Conservation (phyloP, 208 protist species). For the Zelonia costaricensis region DNA sequence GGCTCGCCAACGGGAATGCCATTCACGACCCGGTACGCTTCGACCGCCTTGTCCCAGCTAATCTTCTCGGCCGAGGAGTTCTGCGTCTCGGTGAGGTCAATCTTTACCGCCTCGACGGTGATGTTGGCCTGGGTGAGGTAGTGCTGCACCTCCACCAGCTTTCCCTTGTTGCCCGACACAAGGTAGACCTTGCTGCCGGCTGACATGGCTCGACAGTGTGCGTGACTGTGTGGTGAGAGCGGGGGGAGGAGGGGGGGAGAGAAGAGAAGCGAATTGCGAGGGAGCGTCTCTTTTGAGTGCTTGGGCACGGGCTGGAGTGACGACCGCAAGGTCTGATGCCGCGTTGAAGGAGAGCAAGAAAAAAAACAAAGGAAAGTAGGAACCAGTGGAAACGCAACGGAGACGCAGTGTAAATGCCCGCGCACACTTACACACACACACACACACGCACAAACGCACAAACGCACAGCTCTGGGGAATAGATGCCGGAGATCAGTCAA, state of each 20-base stretch:
- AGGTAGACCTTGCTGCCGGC: conserved; percentile 29
- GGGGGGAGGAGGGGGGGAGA: conserved; percentile 3
- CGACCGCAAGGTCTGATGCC: too few species aligned
- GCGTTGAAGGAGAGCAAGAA: too few species aligned
- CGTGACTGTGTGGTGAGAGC: neutral
- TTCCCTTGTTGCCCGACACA: conserved; percentile 98
- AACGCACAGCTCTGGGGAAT: too few species aligned
- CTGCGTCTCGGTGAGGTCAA: conserved; percentile 96
- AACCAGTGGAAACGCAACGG: too few species aligned
- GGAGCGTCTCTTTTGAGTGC: too few species aligned
- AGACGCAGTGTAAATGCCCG: neutral
- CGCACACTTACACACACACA: neutral
- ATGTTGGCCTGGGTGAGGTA: conserved; percentile 50
- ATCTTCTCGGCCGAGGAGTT: conserved; percentile 89
- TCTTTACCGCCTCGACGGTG: conserved; percentile 57
- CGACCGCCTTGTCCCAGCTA: conserved; percentile 90
- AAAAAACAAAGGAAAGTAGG: too few species aligned
- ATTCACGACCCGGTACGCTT: conserved; percentile 75
- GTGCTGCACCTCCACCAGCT: conserved; percentile 93
- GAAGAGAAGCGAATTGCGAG: too few species aligned
- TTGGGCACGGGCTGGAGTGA: too few species aligned
- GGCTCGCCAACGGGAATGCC: conserved; percentile 17
- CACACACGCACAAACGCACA: neutral
- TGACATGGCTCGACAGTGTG: conserved; percentile 35
- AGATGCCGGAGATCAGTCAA: too few species aligned